phyloP scores from a whole-genome alignment of 2,329 filamentous ascomycete genomes.

The Fusarium illudens region DNA sequence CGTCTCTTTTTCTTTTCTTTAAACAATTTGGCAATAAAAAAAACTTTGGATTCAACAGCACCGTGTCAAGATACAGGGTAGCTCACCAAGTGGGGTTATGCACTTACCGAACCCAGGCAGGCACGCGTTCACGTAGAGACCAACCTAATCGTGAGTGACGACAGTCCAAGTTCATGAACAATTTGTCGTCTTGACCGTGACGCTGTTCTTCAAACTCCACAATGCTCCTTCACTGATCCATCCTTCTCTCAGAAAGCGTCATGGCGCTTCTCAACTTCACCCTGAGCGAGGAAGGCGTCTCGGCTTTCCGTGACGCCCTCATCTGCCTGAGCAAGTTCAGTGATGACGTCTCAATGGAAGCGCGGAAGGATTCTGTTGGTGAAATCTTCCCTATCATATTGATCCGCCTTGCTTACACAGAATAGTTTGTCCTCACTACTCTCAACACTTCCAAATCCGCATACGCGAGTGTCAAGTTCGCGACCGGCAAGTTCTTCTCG shows the following conservation, averaged over 20 bases:
- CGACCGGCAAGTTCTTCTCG: constrained; percentile 74
- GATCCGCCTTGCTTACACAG: not conserved
- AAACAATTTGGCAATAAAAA: not conserved
- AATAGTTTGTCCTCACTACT: constrained; percentile 74
- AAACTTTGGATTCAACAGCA: not conserved
- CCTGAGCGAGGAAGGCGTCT: constrained; percentile 75
- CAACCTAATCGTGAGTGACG: constrained; percentile 8
- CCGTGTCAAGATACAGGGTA: constrained; percentile 19
- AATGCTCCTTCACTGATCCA: not conserved
- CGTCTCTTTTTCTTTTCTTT: not conserved
- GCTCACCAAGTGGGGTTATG: not conserved
- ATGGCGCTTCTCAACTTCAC: constrained; percentile 76
- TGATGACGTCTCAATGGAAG: constrained; percentile 80
- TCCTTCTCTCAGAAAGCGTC: not conserved
- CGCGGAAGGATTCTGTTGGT: constrained; percentile 70
- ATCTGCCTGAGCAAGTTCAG: constrained; percentile 81
- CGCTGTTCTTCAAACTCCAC: not conserved
- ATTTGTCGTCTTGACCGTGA: not conserved
- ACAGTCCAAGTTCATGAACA: constrained; percentile 1
- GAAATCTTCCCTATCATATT: too few species aligned
- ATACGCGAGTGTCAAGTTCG: constrained; percentile 76
- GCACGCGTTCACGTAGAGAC: constrained; percentile 19
- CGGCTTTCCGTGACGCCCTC: constrained; percentile 75
- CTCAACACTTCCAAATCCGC: constrained; percentile 84
- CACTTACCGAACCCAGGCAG: constrained; percentile 9